Conservation (phyloP, 2,329 filamentous ascomycete species). For the Sclerotinia spermophila region DNA sequence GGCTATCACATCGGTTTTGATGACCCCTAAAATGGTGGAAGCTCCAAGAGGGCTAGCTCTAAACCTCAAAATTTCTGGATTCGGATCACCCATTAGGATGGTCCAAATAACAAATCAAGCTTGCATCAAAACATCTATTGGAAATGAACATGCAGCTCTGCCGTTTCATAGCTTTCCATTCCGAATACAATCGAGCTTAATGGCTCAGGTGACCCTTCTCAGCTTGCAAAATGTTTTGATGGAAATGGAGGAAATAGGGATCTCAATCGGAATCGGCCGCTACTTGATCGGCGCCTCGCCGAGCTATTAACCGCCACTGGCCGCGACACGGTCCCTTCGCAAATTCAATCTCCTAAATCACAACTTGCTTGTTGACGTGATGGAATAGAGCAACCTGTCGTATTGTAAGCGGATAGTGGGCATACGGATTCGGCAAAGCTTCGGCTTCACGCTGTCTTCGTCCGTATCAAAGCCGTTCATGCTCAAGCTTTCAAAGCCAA, state of each 20-base stretch:
- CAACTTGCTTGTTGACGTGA: background rate
- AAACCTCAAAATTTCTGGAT: background rate
- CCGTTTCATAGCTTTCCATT: background rate
- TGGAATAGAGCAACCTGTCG: background rate
- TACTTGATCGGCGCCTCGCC: background rate
- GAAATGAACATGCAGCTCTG: conserved; percentile 2
- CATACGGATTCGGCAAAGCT: background rate
- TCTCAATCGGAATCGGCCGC: background rate
- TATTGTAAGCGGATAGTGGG: background rate
- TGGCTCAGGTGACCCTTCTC: background rate
- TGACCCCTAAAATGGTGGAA: background rate
- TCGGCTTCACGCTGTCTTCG: background rate
- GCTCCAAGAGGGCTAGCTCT: background rate
- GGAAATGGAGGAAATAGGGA: background rate
- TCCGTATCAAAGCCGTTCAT: background rate
- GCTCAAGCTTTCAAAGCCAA: background rate
- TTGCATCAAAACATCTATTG: conserved; percentile 6
- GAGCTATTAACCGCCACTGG: background rate
- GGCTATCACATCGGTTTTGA: background rate
- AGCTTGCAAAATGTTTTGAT: background rate
- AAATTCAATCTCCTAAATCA: background rate
- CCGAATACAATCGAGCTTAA: background rate
- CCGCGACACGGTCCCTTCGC: background rate
- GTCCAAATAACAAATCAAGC: background rate
- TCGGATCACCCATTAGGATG: background rate